Evolutionary conservation across 2,329 filamentous ascomycete genomes (phyloP).

Genomic region (Alternaria solani): DNA sequence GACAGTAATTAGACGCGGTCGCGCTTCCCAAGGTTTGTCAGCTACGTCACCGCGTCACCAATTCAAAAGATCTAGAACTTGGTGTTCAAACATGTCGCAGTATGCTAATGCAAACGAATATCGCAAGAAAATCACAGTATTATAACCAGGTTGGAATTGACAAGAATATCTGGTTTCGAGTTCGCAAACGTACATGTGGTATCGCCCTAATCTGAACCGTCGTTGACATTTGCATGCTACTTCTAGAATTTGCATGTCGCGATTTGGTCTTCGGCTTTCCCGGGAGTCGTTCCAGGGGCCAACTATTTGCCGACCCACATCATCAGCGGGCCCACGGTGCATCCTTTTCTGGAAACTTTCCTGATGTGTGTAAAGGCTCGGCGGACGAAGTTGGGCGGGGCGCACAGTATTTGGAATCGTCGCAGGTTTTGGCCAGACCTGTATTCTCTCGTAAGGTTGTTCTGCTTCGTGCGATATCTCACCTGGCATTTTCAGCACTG

Average conservation of each 20-base stretch:
- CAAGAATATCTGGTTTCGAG: not conserved
- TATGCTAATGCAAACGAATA: not conserved
- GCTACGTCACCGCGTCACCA: slow-evolving; percentile 18
- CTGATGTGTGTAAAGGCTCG: slow-evolving; percentile 5
- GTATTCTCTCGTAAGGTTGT: slow-evolving; percentile 23
- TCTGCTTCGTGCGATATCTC: slow-evolving; percentile 41
- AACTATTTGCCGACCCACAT: slow-evolving; percentile 8
- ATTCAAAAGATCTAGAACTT: slow-evolving; percentile 22
- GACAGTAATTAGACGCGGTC: slow-evolving; percentile 8
- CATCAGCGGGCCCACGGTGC: slow-evolving; percentile 2
- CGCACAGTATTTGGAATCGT: slow-evolving; percentile 12
- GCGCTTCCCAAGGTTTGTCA: slow-evolving; percentile 18
- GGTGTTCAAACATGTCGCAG: not conserved
- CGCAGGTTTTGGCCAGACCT: slow-evolving; percentile 21
- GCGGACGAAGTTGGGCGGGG: slow-evolving; percentile 32
- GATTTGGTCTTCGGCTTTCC: slow-evolving; percentile 6
- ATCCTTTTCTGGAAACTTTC: slow-evolving; percentile 11
- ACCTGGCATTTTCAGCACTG: slow-evolving; percentile 84
- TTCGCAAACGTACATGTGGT: slow-evolving; percentile 10
- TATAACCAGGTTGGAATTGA: not conserved
- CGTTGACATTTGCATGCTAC: not conserved
- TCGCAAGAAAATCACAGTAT: not conserved
- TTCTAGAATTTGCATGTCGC: slow-evolving; percentile 4
- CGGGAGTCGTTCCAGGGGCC: not conserved
- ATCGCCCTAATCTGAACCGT: not conserved